Evolutionary conservation across 805 yeast genomes (phyloP), one percentile per base, ranked within the genome.

Genomic region (Limtongia smithiae): DNA sequence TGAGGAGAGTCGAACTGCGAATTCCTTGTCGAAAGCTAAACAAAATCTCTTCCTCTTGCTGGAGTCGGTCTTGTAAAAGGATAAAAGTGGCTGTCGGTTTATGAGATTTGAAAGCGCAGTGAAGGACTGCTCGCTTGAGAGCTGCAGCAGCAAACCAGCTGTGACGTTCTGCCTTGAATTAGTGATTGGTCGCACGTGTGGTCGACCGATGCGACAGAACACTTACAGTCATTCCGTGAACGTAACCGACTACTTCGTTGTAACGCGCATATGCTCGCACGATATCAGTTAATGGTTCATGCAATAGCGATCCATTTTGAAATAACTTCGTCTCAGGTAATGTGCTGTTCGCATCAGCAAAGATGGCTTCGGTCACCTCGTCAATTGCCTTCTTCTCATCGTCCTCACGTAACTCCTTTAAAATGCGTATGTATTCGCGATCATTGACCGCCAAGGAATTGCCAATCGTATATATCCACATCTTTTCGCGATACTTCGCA

Each of bases 21-120:
- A 69, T 17, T 75, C 70, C 51, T 70, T 68, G 36, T 74, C 70
- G 57, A 80, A 81, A 18, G 82, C 74, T 12, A 65, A 62, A 46
- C 71, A 63, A 51, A 72, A 75, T 9, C 69, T 70, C 6, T 64
- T 51, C n/a, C 75, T 60, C 15, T 64, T 50, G 20, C 60, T 57
- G 35, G 62, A 63, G 48, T 68, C 63, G 11, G 63, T 60, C 9
- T 60, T 41, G 30, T 69, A 64, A 17, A 72, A 48, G 4, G 70
- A 60, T 30, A 58, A 58, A n/a, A 67, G 45, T 17, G 75, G 55
- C 3, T 68, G 66, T 12, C 66, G 65, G 4, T 65, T 62, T 30
- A 73, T 60, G 12, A 76, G 50, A 44, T 72, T 73, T 22, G 71
- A 65, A 28, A 78, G 58, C 5, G 71, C 66, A 1, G 62, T 54